Percentiles rank a stretch among this genome's conserved stretches.
phyloP scores from a whole-genome alignment of 106 monocot species.

The Dendrobium catenatum region DNA sequence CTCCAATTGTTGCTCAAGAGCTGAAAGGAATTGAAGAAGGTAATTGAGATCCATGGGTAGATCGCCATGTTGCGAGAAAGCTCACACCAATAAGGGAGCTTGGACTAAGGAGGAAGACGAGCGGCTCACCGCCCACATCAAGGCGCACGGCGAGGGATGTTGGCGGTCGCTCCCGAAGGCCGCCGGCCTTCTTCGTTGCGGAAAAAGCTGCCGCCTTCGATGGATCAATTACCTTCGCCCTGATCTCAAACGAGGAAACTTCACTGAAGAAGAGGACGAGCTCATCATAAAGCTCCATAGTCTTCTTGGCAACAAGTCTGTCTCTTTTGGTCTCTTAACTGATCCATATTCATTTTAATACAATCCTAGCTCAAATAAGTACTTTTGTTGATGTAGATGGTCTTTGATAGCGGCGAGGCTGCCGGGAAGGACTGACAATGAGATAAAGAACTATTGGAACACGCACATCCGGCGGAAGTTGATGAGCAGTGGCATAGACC shows the following conservation, averaged over 20 bases:
- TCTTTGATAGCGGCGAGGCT: slow-evolving; percentile 54
- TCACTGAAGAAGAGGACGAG: slow-evolving; percentile 54
- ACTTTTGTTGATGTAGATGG: slow-evolving; percentile 21
- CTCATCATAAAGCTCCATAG: slow-evolving; percentile 60
- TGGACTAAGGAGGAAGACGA: slow-evolving; percentile 18
- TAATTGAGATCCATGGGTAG: not conserved
- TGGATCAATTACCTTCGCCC: slow-evolving; percentile 53
- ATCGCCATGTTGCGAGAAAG: slow-evolving; percentile 15
- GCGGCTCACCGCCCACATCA: slow-evolving; percentile 7
- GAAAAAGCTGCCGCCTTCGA: slow-evolving; percentile 46
- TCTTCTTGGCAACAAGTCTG: slow-evolving; percentile 42
- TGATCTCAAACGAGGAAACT: slow-evolving; percentile 59
- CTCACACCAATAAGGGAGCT: slow-evolving; percentile 13
- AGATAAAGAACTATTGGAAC: slow-evolving; percentile 80
- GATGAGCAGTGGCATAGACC: slow-evolving; percentile 46
- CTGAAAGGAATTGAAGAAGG: not conserved
- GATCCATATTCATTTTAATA: not conserved
- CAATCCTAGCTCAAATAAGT: not conserved
- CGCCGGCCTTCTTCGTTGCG: slow-evolving; percentile 30
- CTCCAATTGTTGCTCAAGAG: not conserved
- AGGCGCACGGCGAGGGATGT: slow-evolving; percentile 26
- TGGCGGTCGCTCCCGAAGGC: slow-evolving; percentile 57
- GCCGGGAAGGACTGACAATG: slow-evolving; percentile 61
- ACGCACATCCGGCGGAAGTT: slow-evolving; percentile 64
- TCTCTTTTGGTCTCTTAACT: not conserved